Evolutionary conservation across 306 rosid genomes (phyloP).

Genomic region (Prunus armeniaca): DNA sequence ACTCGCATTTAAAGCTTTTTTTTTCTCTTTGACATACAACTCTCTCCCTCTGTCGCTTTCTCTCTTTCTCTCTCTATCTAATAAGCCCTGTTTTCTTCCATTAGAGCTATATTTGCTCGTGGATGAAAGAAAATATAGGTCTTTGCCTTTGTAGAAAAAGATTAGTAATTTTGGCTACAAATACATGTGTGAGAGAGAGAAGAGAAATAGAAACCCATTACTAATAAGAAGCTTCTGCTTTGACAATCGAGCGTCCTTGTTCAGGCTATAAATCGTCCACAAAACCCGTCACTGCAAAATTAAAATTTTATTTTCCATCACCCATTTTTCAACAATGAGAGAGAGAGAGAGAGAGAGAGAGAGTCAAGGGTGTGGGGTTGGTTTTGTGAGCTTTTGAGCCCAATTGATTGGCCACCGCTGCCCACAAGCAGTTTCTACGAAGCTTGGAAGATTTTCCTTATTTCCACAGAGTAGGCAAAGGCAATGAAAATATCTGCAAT

Average conservation of each 20-base stretch:
- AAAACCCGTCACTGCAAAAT: background rate
- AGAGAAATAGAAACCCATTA: background rate
- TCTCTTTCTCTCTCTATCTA: constrained; percentile 18
- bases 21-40: constrained; percentile 2
- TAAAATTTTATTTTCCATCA: constrained; percentile 15
- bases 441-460: background rate
- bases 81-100: background rate
- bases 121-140: constrained; percentile 9
- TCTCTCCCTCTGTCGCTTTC: constrained; percentile 6
- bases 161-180: constrained; percentile 8
- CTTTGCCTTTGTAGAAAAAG: background rate
- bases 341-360: background rate
- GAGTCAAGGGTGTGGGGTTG: background rate
- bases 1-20: constrained; percentile 75
- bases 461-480: background rate
- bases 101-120: constrained; percentile 1
- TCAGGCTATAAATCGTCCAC: constrained; percentile 22
- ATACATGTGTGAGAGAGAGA: constrained; percentile 16
- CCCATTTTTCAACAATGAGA: constrained; percentile 23
- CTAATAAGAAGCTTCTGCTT: constrained; percentile 10
- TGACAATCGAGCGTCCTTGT: constrained; percentile 9
- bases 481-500: background rate
- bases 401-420: constrained; percentile 1
- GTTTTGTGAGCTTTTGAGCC: background rate
- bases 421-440: background rate